Conservation (phyloP, 1,139 yeast species). For the Sugiyamaella sp. region DNA sequence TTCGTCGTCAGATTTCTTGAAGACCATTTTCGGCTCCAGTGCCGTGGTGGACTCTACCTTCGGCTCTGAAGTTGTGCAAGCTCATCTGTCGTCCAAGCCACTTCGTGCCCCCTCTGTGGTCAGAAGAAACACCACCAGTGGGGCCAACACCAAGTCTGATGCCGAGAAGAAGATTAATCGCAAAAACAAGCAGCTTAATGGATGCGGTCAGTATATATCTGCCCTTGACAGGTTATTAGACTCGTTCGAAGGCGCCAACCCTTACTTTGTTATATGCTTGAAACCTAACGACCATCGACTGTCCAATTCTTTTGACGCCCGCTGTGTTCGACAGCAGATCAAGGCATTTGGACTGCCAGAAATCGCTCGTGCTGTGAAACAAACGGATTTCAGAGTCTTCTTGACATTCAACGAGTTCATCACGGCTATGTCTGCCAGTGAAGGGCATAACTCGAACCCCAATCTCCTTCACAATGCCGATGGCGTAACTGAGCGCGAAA, state of each 20-base stretch:
- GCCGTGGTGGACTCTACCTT: conserved; percentile 45
- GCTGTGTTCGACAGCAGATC: conserved; percentile 48
- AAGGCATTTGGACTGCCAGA: conserved; percentile 48
- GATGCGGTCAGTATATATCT: conserved; percentile 43
- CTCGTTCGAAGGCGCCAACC: conserved; percentile 45
- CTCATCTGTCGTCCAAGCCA: conserved; percentile 47
- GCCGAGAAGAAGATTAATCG: conserved; percentile 17
- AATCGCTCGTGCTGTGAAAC: conserved; percentile 44
- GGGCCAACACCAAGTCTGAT: conserved; percentile 10
- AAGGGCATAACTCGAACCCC: conserved; percentile 28
- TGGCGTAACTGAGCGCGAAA: conserved; percentile 41
- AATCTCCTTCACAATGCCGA: conserved; percentile 19
- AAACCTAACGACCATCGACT: conserved; percentile 48
- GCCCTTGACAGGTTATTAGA: conserved; percentile 44
- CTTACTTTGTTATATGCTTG: conserved; percentile 47
- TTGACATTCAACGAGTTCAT: conserved; percentile 46
- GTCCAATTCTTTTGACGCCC: conserved; percentile 45
- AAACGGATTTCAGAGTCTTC: conserved; percentile 45
- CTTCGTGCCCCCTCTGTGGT: conserved; percentile 45
- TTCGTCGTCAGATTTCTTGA: conserved; percentile 45
- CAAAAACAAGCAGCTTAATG: conserved; percentile 30
- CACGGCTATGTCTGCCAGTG: conserved; percentile 35
- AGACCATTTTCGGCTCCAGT: conserved; percentile 41
- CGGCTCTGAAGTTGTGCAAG: conserved; percentile 43
- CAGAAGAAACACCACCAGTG: conserved; percentile 27